Evolutionary conservation across 805 yeast genomes (phyloP).

Genomic region (Dipodascopsis tothii): DNA sequence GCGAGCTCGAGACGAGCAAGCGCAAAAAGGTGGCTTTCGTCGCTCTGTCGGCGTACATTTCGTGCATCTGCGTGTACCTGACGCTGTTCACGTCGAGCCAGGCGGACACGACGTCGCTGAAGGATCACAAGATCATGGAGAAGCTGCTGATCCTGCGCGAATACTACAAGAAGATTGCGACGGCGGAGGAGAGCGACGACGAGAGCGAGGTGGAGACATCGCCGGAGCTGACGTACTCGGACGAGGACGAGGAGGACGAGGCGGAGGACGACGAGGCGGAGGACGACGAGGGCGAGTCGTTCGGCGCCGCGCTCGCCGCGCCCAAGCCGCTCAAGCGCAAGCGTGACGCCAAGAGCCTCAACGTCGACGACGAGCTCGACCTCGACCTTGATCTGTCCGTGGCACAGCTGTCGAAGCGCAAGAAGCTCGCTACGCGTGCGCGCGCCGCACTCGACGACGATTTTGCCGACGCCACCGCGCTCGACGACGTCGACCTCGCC

Average conservation of each 20-base stretch:
- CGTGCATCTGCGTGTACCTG: constrained; percentile 69
- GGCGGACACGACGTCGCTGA: constrained; percentile 50
- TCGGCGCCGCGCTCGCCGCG: constrained; percentile 1
- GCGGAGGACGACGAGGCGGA: constrained; percentile 26
- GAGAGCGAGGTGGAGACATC: constrained; percentile 12
- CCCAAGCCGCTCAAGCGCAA: constrained; percentile 20
- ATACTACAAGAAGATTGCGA: constrained; percentile 68
- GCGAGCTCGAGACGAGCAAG: not conserved
- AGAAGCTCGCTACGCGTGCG: constrained; percentile 28
- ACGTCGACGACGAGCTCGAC: constrained; percentile 28
- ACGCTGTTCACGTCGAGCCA: constrained; percentile 60
- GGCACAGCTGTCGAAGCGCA: constrained; percentile 36
- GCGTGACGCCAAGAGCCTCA: constrained; percentile 17
- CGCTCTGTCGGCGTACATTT: constrained; percentile 73
- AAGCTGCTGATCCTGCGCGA: constrained; percentile 73
- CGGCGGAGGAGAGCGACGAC: constrained; percentile 43
- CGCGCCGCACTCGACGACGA: constrained; percentile 35
- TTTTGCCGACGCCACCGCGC: constrained; percentile 54
- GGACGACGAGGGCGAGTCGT: constrained; percentile 5
- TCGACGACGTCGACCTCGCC: constrained; percentile 77
- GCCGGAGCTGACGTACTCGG: constrained; percentile 7
- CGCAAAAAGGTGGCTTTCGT: constrained; percentile 30
- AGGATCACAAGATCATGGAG: constrained; percentile 86
- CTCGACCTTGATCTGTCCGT: constrained; percentile 46
- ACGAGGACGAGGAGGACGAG: constrained; percentile 29